Conservation (phyloP, 305 asterid genomes). For the Fraxinus sp. region DNA sequence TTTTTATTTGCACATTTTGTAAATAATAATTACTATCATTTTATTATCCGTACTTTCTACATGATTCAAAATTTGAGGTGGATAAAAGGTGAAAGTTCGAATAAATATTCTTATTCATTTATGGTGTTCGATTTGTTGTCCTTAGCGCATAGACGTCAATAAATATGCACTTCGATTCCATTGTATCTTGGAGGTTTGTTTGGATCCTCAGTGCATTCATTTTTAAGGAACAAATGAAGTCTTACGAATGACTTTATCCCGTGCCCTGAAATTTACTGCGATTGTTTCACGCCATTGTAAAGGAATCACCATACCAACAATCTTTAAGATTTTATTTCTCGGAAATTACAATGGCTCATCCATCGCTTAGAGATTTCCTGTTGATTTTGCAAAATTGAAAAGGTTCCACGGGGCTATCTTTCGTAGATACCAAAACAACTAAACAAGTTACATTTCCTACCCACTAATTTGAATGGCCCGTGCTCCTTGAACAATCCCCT, state of each 20-base stretch:
- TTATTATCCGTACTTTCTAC: background rate
- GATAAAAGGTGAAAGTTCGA: background rate
- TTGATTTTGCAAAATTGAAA: background rate
- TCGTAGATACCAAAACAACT: background rate
- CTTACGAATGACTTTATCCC: background rate
- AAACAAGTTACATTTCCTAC: background rate
- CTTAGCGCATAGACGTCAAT: background rate
- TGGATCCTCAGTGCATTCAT: background rate
- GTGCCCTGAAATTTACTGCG: background rate
- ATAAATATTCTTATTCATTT: background rate
- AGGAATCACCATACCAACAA: background rate
- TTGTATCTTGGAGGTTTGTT: background rate
- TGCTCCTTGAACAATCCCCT: too few relatives aligned
- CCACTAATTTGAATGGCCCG: background rate
- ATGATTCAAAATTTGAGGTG: background rate
- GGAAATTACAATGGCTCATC: background rate
- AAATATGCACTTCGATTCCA: background rate
- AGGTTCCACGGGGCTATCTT: background rate
- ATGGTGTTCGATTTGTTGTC: background rate
- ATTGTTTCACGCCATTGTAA: background rate
- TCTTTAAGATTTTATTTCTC: background rate
- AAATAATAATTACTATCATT: too few relatives aligned
- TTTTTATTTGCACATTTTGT: background rate
- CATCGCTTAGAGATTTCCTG: background rate
- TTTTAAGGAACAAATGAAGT: background rate